Percentiles rank a stretch among this genome's conserved stretches.
phyloP scores from a whole-genome alignment of 768 basidiomycete species.

The Boletus speciosus region DNA sequence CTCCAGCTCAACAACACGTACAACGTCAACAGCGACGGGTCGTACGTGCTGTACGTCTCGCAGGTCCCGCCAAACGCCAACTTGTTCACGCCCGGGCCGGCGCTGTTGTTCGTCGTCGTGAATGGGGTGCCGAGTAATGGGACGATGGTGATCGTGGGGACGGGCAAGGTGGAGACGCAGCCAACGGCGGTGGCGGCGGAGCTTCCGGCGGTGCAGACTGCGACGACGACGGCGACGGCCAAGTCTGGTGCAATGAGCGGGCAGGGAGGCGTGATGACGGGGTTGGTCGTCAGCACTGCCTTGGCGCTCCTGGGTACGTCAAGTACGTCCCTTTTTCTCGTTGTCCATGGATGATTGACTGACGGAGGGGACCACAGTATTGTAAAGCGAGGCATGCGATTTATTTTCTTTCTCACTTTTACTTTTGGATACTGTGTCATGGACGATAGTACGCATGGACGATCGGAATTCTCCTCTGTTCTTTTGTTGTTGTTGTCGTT shows the following conservation, averaged over 20 bases:
- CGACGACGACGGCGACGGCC: background rate
- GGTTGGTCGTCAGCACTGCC: background rate
- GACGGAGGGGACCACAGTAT: background rate
- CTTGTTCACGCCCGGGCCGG: slow-evolving; percentile 87
- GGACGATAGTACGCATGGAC: background rate
- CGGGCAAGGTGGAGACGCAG: slow-evolving; percentile 73
- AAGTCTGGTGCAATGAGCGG: background rate
- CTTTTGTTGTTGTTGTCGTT: background rate
- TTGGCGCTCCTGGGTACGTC: background rate
- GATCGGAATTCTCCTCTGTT: background rate
- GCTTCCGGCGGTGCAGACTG: slow-evolving; percentile 38
- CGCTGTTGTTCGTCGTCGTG: slow-evolving; percentile 76
- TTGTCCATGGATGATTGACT: background rate
- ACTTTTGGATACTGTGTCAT: background rate
- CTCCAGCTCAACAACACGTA: slow-evolving; percentile 84
- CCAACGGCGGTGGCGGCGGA: slow-evolving; percentile 40
- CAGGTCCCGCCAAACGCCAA: slow-evolving; percentile 84
- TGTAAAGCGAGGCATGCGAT: background rate
- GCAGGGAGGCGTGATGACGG: background rate
- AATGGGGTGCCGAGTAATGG: slow-evolving; percentile 83
- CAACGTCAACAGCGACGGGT: slow-evolving; percentile 73
- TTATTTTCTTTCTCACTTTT: background rate
- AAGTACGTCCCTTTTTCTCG: background rate
- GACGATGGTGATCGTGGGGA: slow-evolving; percentile 72
- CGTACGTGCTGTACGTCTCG: slow-evolving; percentile 72